Conservation (phyloP, 345 rosid genomes). For the Noccaea bulbosa region DNA sequence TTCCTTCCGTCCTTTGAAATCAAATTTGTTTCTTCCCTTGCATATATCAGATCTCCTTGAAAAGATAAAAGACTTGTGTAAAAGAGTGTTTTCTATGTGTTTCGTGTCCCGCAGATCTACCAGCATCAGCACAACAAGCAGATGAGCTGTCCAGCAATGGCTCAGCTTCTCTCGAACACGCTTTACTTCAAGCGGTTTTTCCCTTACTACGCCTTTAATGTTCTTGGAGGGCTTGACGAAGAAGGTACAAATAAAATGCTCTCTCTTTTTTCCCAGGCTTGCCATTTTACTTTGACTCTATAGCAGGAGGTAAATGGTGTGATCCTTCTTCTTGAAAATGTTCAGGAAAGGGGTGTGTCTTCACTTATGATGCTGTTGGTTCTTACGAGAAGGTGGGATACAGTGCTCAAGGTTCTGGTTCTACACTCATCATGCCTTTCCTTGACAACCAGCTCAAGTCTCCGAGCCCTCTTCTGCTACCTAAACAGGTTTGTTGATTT, state of each 20-base stretch:
- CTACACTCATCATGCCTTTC: slow-evolving; percentile 90
- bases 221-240: slow-evolving; percentile 91
- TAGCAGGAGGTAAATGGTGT: neutral
- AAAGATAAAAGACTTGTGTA: neutral
- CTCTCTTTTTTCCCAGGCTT: neutral
- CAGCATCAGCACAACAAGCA: slow-evolving; percentile 99
- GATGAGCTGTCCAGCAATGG: slow-evolving; percentile 98
- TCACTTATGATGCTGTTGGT: slow-evolving; percentile 97
- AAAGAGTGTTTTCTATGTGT: slow-evolving; percentile 7
- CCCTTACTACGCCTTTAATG: slow-evolving; percentile 94
- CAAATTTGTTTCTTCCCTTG: neutral
- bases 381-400: slow-evolving; percentile 98
- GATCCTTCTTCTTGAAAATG: neutral
- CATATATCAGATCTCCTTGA: neutral
- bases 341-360: slow-evolving; percentile 93
- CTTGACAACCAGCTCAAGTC: slow-evolving; percentile 96
- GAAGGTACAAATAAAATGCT: slow-evolving; percentile 58
- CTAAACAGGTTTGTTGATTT: slow-evolving; percentile 58
- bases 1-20: slow-evolving; percentile 11
- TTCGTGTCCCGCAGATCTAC: slow-evolving; percentile 58
- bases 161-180: slow-evolving; percentile 92
- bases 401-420: slow-evolving; percentile 95
- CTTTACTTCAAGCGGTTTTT: slow-evolving; percentile 97
- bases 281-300: neutral
- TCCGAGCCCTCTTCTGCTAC: slow-evolving; percentile 95